A percentile compares a stretch with the other conserved stretches of the same genome.
These are phyloP conservation scores for Chrysoporthe puriensis DNA, from an alignment of 2,329 filamentous ascomycete species.

Conservation along the genomic window DNA sequence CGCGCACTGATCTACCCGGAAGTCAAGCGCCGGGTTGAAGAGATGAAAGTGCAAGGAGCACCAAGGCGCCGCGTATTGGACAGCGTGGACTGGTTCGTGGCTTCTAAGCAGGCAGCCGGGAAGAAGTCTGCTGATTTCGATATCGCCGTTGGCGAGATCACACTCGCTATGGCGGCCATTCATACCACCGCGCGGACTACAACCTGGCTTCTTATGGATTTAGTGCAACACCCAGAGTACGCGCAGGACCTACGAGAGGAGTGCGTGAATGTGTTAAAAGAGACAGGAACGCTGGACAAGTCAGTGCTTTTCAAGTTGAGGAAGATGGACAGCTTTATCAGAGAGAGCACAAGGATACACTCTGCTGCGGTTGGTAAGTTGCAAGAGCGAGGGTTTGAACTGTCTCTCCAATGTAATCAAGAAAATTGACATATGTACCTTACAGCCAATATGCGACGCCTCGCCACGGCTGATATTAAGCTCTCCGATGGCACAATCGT, in stretches of 20 bases:
- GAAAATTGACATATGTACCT: no score
- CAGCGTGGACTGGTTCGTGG: slow-evolving; percentile 18
- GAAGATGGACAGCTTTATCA: slow-evolving; percentile 38
- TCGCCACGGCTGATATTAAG: slow-evolving; percentile 7
- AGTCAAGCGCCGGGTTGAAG: slow-evolving; percentile 12
- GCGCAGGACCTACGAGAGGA: slow-evolving; percentile 15
- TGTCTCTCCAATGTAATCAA: no score
- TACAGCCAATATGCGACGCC: slow-evolving; percentile 17
- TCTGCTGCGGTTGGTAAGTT: slow-evolving; percentile 4
- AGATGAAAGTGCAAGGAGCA: slow-evolving; percentile 10
- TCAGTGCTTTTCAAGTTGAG: slow-evolving; percentile 37
- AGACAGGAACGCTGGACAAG: slow-evolving; percentile 16
- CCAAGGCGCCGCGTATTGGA: slow-evolving; percentile 6
- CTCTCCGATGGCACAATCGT: slow-evolving; percentile 13
- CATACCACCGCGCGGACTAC: slow-evolving; percentile 8
- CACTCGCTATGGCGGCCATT: slow-evolving; percentile 11
- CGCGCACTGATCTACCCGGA: slow-evolving; percentile 10
- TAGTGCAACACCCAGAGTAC: slow-evolving; percentile 5
- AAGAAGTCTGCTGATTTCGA: neutral
- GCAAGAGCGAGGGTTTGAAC: no score
- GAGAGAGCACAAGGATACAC: slow-evolving; percentile 37
- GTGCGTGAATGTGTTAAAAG: slow-evolving; percentile 2
- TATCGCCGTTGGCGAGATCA: neutral
- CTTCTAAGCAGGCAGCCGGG: neutral
- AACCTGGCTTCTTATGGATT: neutral